Percentiles rank a stretch among this genome's conserved stretches.
Conservation (phyloP, 345 rosid species). For the Tarenaya hassleriana region DNA sequence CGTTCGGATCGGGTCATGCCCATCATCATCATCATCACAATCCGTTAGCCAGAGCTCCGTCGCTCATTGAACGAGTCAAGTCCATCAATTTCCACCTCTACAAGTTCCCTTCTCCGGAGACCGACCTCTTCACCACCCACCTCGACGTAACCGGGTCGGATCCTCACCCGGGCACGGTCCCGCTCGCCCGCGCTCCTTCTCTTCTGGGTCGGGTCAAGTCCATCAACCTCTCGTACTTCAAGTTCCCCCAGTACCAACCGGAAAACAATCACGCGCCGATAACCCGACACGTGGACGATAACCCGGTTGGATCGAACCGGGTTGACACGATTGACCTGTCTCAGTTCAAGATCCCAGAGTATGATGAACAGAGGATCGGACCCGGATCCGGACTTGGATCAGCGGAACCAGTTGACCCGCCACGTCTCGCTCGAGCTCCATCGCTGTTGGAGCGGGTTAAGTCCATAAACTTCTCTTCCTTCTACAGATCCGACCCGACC, state of each 20-base stretch:
- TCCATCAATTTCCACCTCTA: constrained; percentile 35
- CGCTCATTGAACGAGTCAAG: constrained; percentile 44
- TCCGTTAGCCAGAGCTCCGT: constrained; percentile 37
- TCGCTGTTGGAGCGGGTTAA: constrained; percentile 59
- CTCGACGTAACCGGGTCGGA: constrained; percentile 18
- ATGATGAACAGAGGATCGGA: constrained; percentile 5
- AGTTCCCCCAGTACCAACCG: constrained; percentile 24
- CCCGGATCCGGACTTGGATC: constrained; percentile 1
- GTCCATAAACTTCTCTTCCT: constrained; percentile 43
- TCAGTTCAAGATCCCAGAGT: constrained; percentile 6
- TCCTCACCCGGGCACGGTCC: not conserved
- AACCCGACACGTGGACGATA: constrained; percentile 6
- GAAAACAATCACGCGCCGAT: constrained; percentile 16
- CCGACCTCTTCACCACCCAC: constrained; percentile 6
- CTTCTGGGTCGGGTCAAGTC: constrained; percentile 58
- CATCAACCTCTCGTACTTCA: constrained; percentile 31
- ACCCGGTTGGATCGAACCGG: constrained; percentile 6
- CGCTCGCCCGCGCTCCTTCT: constrained; percentile 38
- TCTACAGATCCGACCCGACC: constrained; percentile 29
- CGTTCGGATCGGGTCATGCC: constrained; percentile 31
- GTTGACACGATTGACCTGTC: constrained; percentile 13
- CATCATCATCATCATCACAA: constrained; percentile 20
- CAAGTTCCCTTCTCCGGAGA: constrained; percentile 21
- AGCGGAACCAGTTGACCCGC: constrained; percentile 10
- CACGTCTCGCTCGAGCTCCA: constrained; percentile 30